These are phyloP conservation scores for Fusarium sp. DNA, from an alignment of 2,329 filamentous ascomycete species.

Conservation along the genomic window DNA sequence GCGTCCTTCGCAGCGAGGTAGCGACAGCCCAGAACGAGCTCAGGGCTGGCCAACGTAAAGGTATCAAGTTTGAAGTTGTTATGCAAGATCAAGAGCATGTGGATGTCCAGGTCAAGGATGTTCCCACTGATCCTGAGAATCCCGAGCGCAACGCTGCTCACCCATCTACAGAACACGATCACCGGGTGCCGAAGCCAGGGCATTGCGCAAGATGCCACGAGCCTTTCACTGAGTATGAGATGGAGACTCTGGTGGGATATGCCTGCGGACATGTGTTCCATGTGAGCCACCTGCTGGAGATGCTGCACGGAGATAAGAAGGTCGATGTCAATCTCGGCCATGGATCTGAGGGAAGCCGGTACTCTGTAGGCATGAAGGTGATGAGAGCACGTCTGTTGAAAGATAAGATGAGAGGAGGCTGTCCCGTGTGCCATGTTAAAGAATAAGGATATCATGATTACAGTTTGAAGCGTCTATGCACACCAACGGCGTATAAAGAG, in stretches of 20 bases:
- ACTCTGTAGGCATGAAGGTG: slow-evolving; percentile 86
- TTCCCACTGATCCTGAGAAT: slow-evolving; percentile 46
- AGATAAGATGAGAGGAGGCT: slow-evolving; percentile 74
- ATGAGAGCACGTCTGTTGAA: slow-evolving; percentile 83
- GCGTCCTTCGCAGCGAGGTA: slow-evolving; percentile 88
- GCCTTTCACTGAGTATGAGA: slow-evolving; percentile 69
- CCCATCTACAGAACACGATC: slow-evolving; percentile 44
- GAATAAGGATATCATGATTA: slow-evolving; percentile 31
- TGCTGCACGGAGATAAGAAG: slow-evolving; percentile 58
- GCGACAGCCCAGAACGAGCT: slow-evolving; percentile 83
- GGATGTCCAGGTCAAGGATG: slow-evolving; percentile 57
- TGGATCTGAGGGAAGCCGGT: slow-evolving; percentile 57
- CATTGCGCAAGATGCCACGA: slow-evolving; percentile 70
- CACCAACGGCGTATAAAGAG: slow-evolving; percentile 28
- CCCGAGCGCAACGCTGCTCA: slow-evolving; percentile 32
- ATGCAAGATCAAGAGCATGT: slow-evolving; percentile 57
- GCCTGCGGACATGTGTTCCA: slow-evolving; percentile 87
- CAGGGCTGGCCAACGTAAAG: slow-evolving; percentile 81
- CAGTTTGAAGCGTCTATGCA: slow-evolving; percentile 13
- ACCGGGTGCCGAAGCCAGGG: slow-evolving; percentile 58
- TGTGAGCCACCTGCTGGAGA: slow-evolving; percentile 74
- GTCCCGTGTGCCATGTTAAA: slow-evolving; percentile 65
- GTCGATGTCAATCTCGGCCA: slow-evolving; percentile 61
- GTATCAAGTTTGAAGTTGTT: slow-evolving; percentile 87
- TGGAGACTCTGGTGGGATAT: slow-evolving; percentile 81